These are phyloP conservation scores for Populus alba DNA, from an alignment of 345 rosid genomes.

Conservation along the genomic window DNA sequence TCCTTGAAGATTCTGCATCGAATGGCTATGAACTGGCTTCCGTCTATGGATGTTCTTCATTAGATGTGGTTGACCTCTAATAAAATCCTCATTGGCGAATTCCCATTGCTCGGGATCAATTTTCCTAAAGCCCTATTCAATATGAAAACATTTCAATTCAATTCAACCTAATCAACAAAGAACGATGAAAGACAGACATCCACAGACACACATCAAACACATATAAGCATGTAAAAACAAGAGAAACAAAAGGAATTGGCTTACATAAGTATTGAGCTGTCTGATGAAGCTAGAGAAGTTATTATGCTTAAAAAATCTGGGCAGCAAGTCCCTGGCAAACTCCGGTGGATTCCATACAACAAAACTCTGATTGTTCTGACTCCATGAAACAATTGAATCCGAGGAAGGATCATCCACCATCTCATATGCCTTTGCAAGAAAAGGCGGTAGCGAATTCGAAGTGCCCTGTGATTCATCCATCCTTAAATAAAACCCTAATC, in stretches of 20 bases:
- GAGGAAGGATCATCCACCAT: slow-evolving; percentile 86
- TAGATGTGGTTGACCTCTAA: slow-evolving; percentile 65
- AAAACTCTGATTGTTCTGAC: slow-evolving; percentile 61
- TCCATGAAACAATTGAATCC: slow-evolving; percentile 77
- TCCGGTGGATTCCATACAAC: slow-evolving; percentile 73
- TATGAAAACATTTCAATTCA: slow-evolving; percentile 7
- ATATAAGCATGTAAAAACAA: neutral
- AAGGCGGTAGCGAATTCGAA: slow-evolving; percentile 81
- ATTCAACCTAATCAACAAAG: neutral
- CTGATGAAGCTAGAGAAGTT: slow-evolving; percentile 96
- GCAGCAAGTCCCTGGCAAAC: slow-evolving; percentile 72
- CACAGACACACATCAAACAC: neutral
- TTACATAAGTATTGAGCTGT: slow-evolving; percentile 94
- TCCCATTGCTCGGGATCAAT: slow-evolving; percentile 90
- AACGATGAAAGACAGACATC: neutral
- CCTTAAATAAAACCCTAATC: slow-evolving; percentile 6
- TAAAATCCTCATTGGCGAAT: slow-evolving; percentile 79
- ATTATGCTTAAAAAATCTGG: slow-evolving; percentile 82
- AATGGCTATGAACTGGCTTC: slow-evolving; percentile 93
- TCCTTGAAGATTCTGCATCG: slow-evolving; percentile 51
- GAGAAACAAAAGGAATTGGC: slow-evolving; percentile 13
- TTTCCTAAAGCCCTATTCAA: slow-evolving; percentile 78
- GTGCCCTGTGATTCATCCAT: slow-evolving; percentile 80
- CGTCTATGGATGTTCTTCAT: slow-evolving; percentile 88
- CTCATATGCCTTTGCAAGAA: slow-evolving; percentile 76